Base-by-base conservation (phyloP, 2,329 filamentous ascomycete genomes). In the Chrysoporthe cubensis region DNA sequence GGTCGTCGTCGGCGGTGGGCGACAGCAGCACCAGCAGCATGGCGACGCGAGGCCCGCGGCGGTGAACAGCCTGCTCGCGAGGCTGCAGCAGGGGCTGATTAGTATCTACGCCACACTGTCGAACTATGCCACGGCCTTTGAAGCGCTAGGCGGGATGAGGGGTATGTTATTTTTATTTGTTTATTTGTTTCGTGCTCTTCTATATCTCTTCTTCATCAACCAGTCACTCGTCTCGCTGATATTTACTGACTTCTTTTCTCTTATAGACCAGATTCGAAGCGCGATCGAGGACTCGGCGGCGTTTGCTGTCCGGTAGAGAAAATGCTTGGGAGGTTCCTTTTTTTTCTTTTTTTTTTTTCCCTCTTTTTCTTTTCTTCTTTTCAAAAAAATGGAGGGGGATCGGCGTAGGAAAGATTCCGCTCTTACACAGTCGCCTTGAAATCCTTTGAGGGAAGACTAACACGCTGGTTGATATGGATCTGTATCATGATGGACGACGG, bases 141-240 rank as follows among this genome's bases (percentile, higher is more conserved):
- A 82, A 71, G 80, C 80, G n/a, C 70, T 82, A 60, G 79, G 80
- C 37, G 80, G 80, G 16, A 82, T 82, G 80, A 76, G 80, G 76
- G 80, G 80, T 81, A 70, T 73, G 75, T 48, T 32, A 2, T 21
- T 13, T 44, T 21, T 21, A 16, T 1, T 21, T 9, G 2, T 21
- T 59, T 42, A 26, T 4, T 26, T 26, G 26, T 26, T 26, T 26
- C 26, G 1, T 26, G 26, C 26, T 26, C 26, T 26, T 26, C 26
- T 26, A 26, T 26, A 26, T 26, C 26, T 26, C 26, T 26, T 26
- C 26, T 26, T 26, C 26, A 26, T 26, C 26, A 26, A 26, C 26
- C 26, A 26, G 26, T 26, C 26, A 26, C 26, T 26, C 26, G 26
- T 26, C 9, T 34, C 40, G 18, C 9, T 37, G 14, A 26, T 40